Base-by-base conservation (phyloP, 176 grass and related monocot species). In the Saccharum officinarum region DNA sequence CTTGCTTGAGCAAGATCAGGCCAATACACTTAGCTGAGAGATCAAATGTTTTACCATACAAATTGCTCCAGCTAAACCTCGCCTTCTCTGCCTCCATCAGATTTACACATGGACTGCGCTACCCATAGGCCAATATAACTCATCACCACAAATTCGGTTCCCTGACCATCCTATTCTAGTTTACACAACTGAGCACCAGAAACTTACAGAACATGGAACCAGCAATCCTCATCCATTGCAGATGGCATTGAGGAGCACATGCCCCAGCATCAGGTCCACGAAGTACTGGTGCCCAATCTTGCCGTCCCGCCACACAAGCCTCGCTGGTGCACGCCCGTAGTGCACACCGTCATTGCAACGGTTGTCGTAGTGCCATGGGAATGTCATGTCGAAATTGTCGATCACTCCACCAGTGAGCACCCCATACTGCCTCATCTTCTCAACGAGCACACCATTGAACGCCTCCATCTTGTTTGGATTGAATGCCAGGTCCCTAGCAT, bases 341-440 rank as follows among this genome's bases (percentile, higher is more conserved):
- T 99, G 97, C 71, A 99, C 97, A 10, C 97, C 97, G 14, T 99
- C 97, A 7, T 90, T 99, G 83, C 88, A 99, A 18, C 97, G 89
- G 82, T 95, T 99, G 81, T 99, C 97, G 5, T 91, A 99, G 85
- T 99, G 97, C 97, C 97, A 99, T 11, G 97, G 92, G 83, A 99
- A 99, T 7, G 90, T 99, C 91, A 99, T 94, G 86, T 99, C 97
- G 39, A 99, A 99, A 67, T 96, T 86, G 71, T 99, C 97, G 1
- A 99, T 82, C 50, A 99, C 78, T 36, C 97, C 93, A 66, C 93
- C 96, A 2, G 79, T 95, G 10, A 99, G 79, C 90, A 99, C 54
- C 5, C 92, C 88, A 15, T 85, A 82, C 50, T 42, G 81, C 89
- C 71, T 90, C 71, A 99, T 41, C 75, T 91, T 94, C 86, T 99